Evolutionary conservation across 495 filamentous ascomycete genomes (phyloP), one percentile per base, ranked within the genome.

Genomic region (Astrocystis sublimbata): DNA sequence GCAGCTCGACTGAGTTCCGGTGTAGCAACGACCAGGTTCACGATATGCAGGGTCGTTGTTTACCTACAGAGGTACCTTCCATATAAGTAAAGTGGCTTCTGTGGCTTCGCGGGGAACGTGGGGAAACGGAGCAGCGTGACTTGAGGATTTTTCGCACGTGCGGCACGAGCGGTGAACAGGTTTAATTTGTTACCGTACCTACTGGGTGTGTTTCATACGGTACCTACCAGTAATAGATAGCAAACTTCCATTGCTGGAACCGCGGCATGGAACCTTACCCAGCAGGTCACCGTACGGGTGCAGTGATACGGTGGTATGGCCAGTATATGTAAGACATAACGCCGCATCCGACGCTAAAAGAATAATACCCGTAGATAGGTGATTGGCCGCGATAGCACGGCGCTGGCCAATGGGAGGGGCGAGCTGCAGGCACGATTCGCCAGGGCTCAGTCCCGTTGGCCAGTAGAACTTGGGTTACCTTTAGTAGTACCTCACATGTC

Each of bases 401-500:
- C n/a, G 17, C 12, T 38, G 43, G 21, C 56, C 56, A 59, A 59
- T 59, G 31, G 30, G 31, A 26, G 43, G 56, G 21, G 19, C 42
- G 4, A n/a, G 31, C 43, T 41, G 23, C 56, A 19, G 26, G 40
- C 56, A 59, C 56, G 56, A 43, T 41, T 33, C 21, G 31, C n/a
- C 31, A 50, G 15, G 43, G 43, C 42, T 30, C 30, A 7, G 31
- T 59, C 40, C 56, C 28, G 56, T 59, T 59, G 56, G 56, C 31
- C 33, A 49, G 19, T 6, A 17, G 17, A 6, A 43, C 45, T 28
- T 4, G 24, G 3, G 0, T 15, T 28, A 28, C 6, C 10, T 4
- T 5, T 15, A 9, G 13, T 2, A 4, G 19, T 9, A 43, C 4
- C 7, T 28, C 23, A 26, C 12, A 47, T 26, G 23, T 47, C n/a